These are phyloP conservation scores for Fraxinus baroniana DNA, from an alignment of 305 asterid species.

Conservation along the genomic window DNA sequence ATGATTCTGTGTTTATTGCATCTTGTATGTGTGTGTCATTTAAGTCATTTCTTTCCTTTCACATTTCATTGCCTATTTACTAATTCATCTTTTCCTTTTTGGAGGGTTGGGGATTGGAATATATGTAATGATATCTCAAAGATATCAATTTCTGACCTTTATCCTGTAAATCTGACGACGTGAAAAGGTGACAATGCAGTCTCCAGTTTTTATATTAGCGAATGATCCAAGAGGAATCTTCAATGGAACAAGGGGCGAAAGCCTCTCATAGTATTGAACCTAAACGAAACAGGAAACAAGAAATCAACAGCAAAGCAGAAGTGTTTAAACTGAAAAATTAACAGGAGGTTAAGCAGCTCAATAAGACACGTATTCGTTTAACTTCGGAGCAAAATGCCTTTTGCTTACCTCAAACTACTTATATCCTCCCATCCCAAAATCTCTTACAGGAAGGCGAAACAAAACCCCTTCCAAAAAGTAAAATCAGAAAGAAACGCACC, in stretches of 20 bases:
- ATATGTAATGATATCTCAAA: conserved; percentile 6
- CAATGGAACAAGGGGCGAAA: conserved; percentile 88
- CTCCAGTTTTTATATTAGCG: conserved; percentile 71
- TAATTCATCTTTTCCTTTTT: neutral
- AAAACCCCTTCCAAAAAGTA: neutral
- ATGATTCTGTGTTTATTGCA: neutral
- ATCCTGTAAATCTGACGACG: conserved; percentile 64
- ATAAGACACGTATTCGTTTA: neutral
- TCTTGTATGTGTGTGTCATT: conserved; percentile 3
- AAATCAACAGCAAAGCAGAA: neutral
- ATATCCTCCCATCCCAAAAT: neutral
- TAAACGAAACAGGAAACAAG: conserved; percentile 30
- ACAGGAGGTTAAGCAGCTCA: neutral
- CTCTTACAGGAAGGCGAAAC: neutral
- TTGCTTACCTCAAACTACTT: neutral
- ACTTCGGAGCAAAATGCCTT: neutral
- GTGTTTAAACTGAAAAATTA: neutral
- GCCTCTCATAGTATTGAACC: conserved; percentile 88
- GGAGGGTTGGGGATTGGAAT: neutral
- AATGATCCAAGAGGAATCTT: conserved; percentile 69
- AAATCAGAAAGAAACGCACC: neutral
- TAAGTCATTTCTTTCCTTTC: conserved; percentile 6
- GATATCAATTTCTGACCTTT: conserved; percentile 49
- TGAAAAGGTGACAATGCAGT: conserved; percentile 91
- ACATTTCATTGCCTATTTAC: neutral